phyloP scores from a whole-genome alignment of 2,329 filamentous ascomycete genomes.

The Basipetospora chlamydospora region DNA sequence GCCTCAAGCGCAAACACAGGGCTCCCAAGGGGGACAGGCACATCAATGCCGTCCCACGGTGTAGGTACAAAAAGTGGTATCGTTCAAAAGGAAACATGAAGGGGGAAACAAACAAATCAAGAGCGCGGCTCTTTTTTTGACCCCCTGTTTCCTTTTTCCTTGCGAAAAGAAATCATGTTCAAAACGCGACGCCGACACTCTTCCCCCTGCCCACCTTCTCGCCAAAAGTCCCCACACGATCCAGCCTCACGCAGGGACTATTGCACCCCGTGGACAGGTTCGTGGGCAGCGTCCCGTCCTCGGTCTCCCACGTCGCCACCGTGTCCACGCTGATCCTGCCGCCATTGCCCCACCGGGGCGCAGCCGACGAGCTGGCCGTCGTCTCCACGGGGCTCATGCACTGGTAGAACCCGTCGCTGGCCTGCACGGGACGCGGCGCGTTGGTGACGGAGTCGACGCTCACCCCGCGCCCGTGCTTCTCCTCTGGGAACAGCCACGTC shows the following conservation, averaged over 20 bases:
- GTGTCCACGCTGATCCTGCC: constrained; percentile 33
- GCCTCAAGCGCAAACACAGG: too few species aligned
- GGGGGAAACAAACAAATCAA: too few species aligned
- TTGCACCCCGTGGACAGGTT: constrained; percentile 34
- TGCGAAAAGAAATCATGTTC: too few species aligned
- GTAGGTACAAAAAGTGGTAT: too few species aligned
- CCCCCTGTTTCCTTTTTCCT: too few species aligned
- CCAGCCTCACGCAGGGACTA: constrained; percentile 14
- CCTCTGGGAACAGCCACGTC: constrained; percentile 38
- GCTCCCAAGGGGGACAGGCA: too few species aligned
- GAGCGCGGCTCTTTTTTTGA: too few species aligned
- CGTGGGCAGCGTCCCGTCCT: constrained; percentile 30
- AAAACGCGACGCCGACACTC: constrained; percentile 1
- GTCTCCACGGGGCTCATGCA: constrained; percentile 23
- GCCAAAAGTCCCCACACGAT: constrained; percentile 2
- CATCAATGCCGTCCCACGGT: too few species aligned
- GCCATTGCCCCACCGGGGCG: constrained; percentile 13
- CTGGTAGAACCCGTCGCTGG: constrained; percentile 43
- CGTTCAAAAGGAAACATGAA: background rate
- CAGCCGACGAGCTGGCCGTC: constrained; percentile 11
- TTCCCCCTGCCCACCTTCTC: background rate
- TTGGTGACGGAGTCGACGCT: constrained; percentile 32
- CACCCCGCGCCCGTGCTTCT: constrained; percentile 22
- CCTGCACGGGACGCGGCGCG: constrained; percentile 33
- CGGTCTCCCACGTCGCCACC: constrained; percentile 35